Conservation (phyloP, 805 yeast species). For the Schwanniomyces sp. region DNA sequence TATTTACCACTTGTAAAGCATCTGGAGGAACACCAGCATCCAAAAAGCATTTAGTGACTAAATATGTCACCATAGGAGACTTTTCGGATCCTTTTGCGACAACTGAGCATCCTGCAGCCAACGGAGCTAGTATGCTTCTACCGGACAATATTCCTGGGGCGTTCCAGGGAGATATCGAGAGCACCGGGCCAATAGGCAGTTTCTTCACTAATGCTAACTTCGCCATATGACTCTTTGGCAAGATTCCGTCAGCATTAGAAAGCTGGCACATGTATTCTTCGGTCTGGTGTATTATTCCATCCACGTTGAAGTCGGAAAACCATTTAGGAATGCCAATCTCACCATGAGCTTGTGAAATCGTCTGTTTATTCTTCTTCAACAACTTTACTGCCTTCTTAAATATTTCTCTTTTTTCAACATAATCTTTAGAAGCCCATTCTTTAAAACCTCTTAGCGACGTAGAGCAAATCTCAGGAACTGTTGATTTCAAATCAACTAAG, state of each 20-base stretch:
- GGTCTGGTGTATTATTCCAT: conserved; percentile 25
- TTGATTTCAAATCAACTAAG: conserved; percentile 1
- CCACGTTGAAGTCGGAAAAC: conserved; percentile 35
- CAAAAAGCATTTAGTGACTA: conserved; percentile 30
- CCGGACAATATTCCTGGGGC: conserved; percentile 44
- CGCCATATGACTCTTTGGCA: conserved; percentile 9
- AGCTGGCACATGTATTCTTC: conserved; percentile 25
- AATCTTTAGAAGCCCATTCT: conserved; percentile 20
- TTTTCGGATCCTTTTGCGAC: conserved; percentile 41
- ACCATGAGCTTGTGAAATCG: conserved; percentile 16
- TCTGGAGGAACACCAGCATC: conserved; percentile 40
- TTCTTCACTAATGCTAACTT: conserved; percentile 28
- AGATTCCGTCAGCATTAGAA: conserved; percentile 16
- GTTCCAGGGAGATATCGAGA: conserved; percentile 50
- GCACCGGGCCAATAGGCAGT: conserved; percentile 46
- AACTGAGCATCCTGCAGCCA: conserved; percentile 52
- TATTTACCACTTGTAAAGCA: conserved; percentile 35
- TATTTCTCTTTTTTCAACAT: conserved; percentile 16
- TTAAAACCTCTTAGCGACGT: conserved; percentile 23
- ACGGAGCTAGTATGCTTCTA: conserved; percentile 42
- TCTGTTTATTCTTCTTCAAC: conserved; percentile 10
- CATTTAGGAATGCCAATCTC: conserved; percentile 36
- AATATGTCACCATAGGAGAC: conserved; percentile 31
- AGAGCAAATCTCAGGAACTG: conserved; percentile 14
- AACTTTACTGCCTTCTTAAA: conserved; percentile 16